Evolutionary conservation across 2,329 filamentous ascomycete genomes (phyloP), one percentile per base, ranked within the genome.

Genomic region (Colletotrichum coccodes): DNA sequence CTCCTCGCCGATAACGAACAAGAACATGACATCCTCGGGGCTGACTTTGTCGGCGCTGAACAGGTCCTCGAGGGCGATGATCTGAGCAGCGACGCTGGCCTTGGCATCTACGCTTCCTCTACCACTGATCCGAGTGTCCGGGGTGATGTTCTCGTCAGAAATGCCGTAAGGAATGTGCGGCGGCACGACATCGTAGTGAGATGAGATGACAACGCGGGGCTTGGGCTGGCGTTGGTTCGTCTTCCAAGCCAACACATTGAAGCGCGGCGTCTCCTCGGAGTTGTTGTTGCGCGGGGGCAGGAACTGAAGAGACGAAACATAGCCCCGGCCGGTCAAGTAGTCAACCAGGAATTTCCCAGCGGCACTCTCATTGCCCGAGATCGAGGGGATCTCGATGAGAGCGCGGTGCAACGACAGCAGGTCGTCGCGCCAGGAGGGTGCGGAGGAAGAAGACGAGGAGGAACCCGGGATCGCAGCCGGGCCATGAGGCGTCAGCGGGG

Each of bases 1-100:
- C 79, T 98, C 95, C 79, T 99, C 95, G 68, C 94, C 94, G 0
- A 97, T 93, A 0, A 93, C 91, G 71, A 87, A 92, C 1, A 92
- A 77, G 16, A 93, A 81, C 69, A 89, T 84, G 0, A 90, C 80
- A 73, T 91, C 87, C 2, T 82, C 82, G 2, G 80, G 76, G 9
- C 75, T 71, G n/a, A 89, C 78, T 38, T 78, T 73, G 0, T 76
- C 76, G 0, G 79, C 72, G 0, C 76, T 74, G 5, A 89, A 75
- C 8, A 93, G 83, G 71, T 87, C 80, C 70, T 87, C 81, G 4
- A 93, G 81, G 0, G 94, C 94, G 26, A 86, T 87, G 68, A 95
- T 88, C 79, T 95, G 92, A 8, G 93, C 86, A 0, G 94, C 93
- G 14, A 96, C 85, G 73, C 86, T 88, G 16, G 83, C 90, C 76